Evolutionary conservation across 2,329 filamentous ascomycete genomes (phyloP), one percentile per base, ranked within the genome.

Genomic region (Botrytis aclada): DNA sequence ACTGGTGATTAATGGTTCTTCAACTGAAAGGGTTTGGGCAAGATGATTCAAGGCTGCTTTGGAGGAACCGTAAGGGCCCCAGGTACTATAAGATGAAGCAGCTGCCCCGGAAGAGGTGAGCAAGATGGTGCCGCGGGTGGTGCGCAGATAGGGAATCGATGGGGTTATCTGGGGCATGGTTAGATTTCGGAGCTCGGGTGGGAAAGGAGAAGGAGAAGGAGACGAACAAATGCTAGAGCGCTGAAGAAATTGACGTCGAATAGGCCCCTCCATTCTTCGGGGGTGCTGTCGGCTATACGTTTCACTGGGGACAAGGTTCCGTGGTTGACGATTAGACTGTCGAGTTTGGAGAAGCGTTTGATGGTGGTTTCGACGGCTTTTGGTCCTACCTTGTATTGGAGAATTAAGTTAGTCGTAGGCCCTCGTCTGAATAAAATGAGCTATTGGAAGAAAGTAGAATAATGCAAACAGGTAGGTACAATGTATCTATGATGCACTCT

Each of bases 171-270:
- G 74, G 4, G 0, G 69, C 43, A 60, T 29, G 25, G 67, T 72
- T 32, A 45, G 61, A n/a, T 54, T 5, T 37, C 14, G 20, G 20
- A 34, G 79, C 74, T 51, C 77, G 18, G 20, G 12, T 29, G 12
- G 7, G 32, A n/a, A n/a, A 54, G n/a, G 20, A 67, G 41, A 10
- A 69, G 37, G 32, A 56, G 51, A 29, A 18, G 51, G n/a, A 74
- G 64, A 74, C 88, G 79, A 84, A 97, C 93, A 82, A 98, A 85
- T 47, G 89, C 90, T 62, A 98, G 84, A 41, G 89, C 89, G 77
- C 93, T 95, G 81, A 98, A 94, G 77, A 98, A 89, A 81, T 98
- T 98, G 75, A 94, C 85, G 77, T 97, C 91, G 82, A 94, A 98
- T 14, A 88, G 85, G 2, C 84, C 82, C 79, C 89, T 91, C 93